Conservation (phyloP, 306 rosid genomes). For the Geum urbanum region DNA sequence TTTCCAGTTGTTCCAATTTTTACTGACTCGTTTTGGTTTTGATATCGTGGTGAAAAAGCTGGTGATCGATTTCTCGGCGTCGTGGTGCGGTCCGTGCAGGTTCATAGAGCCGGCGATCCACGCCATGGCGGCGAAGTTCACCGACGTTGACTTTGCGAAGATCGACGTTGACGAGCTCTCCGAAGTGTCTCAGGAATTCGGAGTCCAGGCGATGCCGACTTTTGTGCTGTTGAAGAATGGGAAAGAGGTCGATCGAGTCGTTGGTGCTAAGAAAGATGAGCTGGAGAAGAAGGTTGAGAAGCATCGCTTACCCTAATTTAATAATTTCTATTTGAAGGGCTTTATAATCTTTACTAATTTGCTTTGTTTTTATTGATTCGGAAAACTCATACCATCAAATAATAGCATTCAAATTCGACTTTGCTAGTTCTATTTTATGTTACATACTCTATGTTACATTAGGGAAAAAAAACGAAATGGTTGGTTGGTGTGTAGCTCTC, state of each 20-base stretch:
- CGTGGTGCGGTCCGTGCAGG: constrained; percentile 97
- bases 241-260: constrained; percentile 54
- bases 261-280: constrained; percentile 79
- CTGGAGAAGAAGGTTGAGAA: constrained; percentile 55
- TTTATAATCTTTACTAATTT: too few species aligned
- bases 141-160: constrained; percentile 66
- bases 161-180: constrained; percentile 87
- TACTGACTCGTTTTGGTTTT: background rate
- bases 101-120: constrained; percentile 63
- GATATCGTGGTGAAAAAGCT: constrained; percentile 24
- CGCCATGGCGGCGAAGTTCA: constrained; percentile 46
- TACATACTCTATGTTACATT: too few species aligned
- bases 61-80: constrained; percentile 87
- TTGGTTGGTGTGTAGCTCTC: too few species aligned
- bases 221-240: constrained; percentile 71
- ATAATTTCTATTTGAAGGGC: background rate
- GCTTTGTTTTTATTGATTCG: background rate
- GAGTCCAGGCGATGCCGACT: constrained; percentile 86
- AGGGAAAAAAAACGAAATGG: too few species aligned
- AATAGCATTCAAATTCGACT: too few species aligned
- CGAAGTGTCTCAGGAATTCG: constrained; percentile 59
- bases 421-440: background rate
- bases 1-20: background rate
- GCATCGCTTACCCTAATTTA: constrained; percentile 5
- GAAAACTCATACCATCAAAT: background rate